Conservation (phyloP, 805 yeast genomes). For the Hanseniaspora thailandica region DNA sequence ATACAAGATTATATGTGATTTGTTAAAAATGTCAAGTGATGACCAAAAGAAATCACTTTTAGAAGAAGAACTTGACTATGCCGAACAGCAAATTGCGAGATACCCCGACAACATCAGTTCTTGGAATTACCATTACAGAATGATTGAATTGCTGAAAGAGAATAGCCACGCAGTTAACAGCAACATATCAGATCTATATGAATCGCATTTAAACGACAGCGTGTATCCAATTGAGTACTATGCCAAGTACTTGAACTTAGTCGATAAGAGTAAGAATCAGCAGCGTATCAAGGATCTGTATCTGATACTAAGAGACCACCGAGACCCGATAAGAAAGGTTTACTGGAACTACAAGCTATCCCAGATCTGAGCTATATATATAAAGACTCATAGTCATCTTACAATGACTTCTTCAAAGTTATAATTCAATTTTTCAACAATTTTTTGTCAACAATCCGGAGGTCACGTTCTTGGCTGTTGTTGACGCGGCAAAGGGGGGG, state of each 20-base stretch:
- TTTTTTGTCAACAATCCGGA: neutral
- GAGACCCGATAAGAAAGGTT: conserved; percentile 51
- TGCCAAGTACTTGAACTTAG: conserved; percentile 37
- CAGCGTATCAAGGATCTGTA: conserved; percentile 36
- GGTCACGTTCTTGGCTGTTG: neutral
- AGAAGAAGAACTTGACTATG: conserved; percentile 43
- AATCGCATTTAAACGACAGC: conserved; percentile 25
- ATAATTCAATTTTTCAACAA: neutral
- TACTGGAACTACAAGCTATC: conserved; percentile 46
- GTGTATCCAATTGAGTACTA: conserved; percentile 54
- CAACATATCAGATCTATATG: conserved; percentile 33
- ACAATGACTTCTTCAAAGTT: neutral
- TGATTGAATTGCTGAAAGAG: conserved; percentile 30
- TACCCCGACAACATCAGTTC: conserved; percentile 76
- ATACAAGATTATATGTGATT: conserved; percentile 39
- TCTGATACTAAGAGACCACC: conserved; percentile 38
- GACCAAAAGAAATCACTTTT: conserved; percentile 13
- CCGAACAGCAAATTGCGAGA: conserved; percentile 36
- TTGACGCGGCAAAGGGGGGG: neutral
- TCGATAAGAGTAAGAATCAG: conserved; percentile 22
- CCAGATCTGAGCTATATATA: neutral
- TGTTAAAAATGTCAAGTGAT: conserved; percentile 18
- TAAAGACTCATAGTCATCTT: neutral
- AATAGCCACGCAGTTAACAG: conserved; percentile 30
- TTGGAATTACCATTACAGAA: conserved; percentile 72